Conservation (phyloP, 768 basidiomycete genomes). For the Calocybe indica region DNA sequence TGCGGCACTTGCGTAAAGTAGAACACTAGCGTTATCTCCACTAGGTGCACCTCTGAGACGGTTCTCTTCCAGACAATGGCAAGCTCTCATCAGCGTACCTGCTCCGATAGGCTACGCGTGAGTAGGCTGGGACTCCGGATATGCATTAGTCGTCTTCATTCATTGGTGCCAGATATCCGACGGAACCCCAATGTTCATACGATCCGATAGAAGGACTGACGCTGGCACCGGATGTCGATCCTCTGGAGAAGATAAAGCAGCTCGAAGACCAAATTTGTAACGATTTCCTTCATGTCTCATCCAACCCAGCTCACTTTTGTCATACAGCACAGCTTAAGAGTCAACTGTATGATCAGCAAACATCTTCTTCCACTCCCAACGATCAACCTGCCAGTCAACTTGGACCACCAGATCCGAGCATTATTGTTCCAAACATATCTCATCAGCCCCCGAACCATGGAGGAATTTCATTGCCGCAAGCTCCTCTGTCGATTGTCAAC, state of each 20-base stretch:
- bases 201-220: constrained; percentile 81
- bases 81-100: constrained; percentile 75
- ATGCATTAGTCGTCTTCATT: constrained; percentile 7
- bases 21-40: not conserved
- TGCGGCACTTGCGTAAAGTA: constrained; percentile 82
- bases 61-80: constrained; percentile 57
- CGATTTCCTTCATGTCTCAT: constrained; percentile 7
- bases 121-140: constrained; percentile 18
- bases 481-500: constrained; percentile 37
- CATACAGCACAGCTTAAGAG: constrained; percentile 55
- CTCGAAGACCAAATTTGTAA: constrained; percentile 75
- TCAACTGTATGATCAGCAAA: constrained; percentile 50
- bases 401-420: constrained; percentile 2
- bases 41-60: not conserved
- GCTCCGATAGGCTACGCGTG: constrained; percentile 83
- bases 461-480: constrained; percentile 39
- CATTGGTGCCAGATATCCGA: constrained; percentile 56
- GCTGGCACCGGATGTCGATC: constrained; percentile 72
- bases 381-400: constrained; percentile 16
- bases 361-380: constrained; percentile 33
- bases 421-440: constrained; percentile 4
- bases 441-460: constrained; percentile 21
- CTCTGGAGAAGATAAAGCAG: constrained; percentile 70
- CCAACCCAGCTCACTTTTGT: constrained; percentile 2
- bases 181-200: constrained; percentile 79